Conservation (phyloP, 2,329 filamentous ascomycete species). For the Leptographium lundbergii region DNA sequence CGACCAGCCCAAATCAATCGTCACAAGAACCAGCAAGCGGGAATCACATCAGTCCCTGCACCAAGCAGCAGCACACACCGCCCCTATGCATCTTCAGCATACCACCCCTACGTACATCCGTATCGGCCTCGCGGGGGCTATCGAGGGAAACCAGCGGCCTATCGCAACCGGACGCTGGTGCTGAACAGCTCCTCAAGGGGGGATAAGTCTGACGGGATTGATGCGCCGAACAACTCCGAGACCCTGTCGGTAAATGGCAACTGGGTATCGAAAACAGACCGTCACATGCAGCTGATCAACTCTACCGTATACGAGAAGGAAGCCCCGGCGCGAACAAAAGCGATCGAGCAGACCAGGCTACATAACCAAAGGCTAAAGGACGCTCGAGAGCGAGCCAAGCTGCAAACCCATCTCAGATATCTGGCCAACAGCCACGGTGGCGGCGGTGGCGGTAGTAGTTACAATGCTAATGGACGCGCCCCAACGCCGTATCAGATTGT, state of each 20-base stretch:
- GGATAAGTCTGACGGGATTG: constrained; percentile 14
- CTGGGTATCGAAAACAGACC: constrained; percentile 63
- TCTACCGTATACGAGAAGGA: constrained; percentile 66
- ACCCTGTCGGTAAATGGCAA: constrained; percentile 15
- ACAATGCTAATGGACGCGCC: constrained; percentile 5
- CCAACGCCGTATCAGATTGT: constrained; percentile 43
- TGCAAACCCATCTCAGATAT: constrained; percentile 33
- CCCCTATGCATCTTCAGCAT: constrained; percentile 9
- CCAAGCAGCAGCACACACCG: constrained; percentile 9
- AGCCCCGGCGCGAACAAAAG: constrained; percentile 51
- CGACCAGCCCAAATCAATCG: constrained; percentile 64
- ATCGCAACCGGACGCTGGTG: constrained; percentile 47
- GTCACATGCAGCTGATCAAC: constrained; percentile 75
- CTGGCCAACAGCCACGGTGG: constrained; percentile 15
- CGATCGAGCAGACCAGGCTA: constrained; percentile 56
- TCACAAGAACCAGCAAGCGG: constrained; percentile 53
- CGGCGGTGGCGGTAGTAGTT: constrained; percentile 13
- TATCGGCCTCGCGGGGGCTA: constrained; percentile 16
- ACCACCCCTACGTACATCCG: constrained; percentile 18
- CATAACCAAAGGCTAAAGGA: constrained; percentile 42
- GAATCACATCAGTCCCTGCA: constrained; percentile 17
- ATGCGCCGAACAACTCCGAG: constrained; percentile 14
- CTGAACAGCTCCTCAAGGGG: constrained; percentile 33
- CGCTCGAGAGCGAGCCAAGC: constrained; percentile 45
- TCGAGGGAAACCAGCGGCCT: constrained; percentile 21